These are phyloP conservation scores for Deuterostichococcus epilithicus DNA, from an alignment of 139 green algal species.

Conservation along the genomic window DNA sequence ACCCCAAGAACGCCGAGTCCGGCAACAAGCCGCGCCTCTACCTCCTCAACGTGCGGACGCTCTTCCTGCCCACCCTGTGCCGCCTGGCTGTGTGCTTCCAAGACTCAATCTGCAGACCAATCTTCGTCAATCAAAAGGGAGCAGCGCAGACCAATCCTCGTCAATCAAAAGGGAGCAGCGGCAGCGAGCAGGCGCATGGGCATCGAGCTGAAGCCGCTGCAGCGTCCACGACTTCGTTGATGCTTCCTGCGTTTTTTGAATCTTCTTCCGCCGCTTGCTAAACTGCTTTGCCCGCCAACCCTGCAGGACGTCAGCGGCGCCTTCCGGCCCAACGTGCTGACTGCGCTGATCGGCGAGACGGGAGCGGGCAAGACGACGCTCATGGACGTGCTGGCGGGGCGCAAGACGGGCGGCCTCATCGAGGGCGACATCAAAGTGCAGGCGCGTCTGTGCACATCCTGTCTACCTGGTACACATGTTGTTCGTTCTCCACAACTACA, in stretches of 20 bases:
- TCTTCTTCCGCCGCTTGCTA: too few species aligned
- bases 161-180: too few species aligned
- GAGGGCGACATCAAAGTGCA: slow-evolving; percentile 48
- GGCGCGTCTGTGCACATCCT: not conserved
- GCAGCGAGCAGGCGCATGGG: too few species aligned
- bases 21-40: not conserved
- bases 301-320: slow-evolving; percentile 27
- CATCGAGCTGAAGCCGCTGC: too few species aligned
- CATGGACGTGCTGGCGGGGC: slow-evolving; percentile 38
- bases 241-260: too few species aligned
- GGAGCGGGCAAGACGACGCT: slow-evolving; percentile 44
- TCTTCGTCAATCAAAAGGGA: too few species aligned
- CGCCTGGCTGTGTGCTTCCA: too few species aligned
- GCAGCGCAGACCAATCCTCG: too few species aligned
- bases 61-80: too few species aligned
- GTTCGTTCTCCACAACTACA: too few species aligned
- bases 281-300: not conserved
- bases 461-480: not conserved
- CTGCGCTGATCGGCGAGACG: slow-evolving; percentile 27
- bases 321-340: slow-evolving; percentile 28
- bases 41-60: not conserved
- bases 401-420: slow-evolving; percentile 33
- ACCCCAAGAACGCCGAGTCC: not conserved
- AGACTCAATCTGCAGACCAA: too few species aligned
- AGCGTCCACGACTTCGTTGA: too few species aligned